Conservation (phyloP, 1,284 basidiomycete genomes). For the Malassezia obtusa region DNA sequence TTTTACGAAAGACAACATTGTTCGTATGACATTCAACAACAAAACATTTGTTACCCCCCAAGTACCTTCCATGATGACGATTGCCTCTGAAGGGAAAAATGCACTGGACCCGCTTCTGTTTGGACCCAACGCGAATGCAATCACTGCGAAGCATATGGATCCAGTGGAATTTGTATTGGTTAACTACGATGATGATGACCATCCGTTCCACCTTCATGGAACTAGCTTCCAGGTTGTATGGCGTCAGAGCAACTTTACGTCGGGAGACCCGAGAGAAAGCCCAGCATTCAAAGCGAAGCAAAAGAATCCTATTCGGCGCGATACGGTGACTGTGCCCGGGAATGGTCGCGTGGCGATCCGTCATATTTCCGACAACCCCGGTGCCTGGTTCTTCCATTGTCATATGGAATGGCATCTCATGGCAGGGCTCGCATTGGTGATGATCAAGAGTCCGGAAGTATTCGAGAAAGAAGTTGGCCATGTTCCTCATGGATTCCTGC, state of each 20-base stretch:
- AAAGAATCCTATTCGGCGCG: conserved; percentile 81
- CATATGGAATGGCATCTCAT: conserved; percentile 59
- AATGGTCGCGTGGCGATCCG: conserved; percentile 60
- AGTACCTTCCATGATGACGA: conserved; percentile 52
- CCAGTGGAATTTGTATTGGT: conserved; percentile 69
- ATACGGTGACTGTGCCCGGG: conserved; percentile 56
- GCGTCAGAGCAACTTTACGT: conserved; percentile 65
- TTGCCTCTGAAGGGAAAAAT: neutral
- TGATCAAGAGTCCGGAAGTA: conserved; percentile 62
- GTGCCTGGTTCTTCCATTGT: conserved; percentile 51
- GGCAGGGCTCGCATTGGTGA: conserved; percentile 62
- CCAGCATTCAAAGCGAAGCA: conserved; percentile 65
- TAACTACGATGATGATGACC: conserved; percentile 66
- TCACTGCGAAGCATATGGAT: conserved; percentile 62
- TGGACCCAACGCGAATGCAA: conserved; percentile 50
- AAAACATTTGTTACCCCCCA: conserved; percentile 52
- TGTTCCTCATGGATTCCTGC: conserved; percentile 52
- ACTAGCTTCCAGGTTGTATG: conserved; percentile 54
- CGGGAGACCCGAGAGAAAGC: conserved; percentile 66
- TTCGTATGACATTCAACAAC: conserved; percentile 50
- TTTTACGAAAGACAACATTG: conserved; percentile 46
- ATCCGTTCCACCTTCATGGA: conserved; percentile 53
- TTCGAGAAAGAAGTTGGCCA: conserved; percentile 49
- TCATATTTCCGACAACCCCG: conserved; percentile 61
- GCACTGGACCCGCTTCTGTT: conserved; percentile 4